Percentiles rank a stretch among this genome's conserved stretches.
phyloP scores from a whole-genome alignment of 768 basidiomycete genomes.

The Cytidiella melzeri region DNA sequence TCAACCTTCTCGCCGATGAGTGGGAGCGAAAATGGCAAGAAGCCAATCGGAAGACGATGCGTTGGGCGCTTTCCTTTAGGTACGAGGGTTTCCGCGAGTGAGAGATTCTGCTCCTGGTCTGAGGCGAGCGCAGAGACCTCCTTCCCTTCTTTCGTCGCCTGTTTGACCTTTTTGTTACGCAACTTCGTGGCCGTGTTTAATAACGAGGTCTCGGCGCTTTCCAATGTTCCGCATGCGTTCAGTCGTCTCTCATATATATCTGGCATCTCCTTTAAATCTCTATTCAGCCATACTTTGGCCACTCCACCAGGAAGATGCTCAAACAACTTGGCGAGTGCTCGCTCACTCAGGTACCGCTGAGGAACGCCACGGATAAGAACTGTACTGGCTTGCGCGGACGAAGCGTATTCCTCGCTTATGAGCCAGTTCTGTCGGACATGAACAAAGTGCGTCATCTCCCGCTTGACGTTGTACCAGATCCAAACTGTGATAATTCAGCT shows the following conservation, averaged over 20 bases:
- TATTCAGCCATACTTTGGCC: slow-evolving; percentile 87
- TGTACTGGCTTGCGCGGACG: slow-evolving; percentile 82
- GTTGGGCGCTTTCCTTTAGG: slow-evolving; percentile 71
- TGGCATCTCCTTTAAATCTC: slow-evolving; percentile 83
- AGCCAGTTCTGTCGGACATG: slow-evolving; percentile 77
- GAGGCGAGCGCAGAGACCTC: slow-evolving; percentile 15
- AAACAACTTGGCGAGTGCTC: slow-evolving; percentile 62
- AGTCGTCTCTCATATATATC: slow-evolving; percentile 73
- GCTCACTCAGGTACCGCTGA: slow-evolving; percentile 64
- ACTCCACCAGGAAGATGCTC: slow-evolving; percentile 87
- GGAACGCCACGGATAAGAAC: slow-evolving; percentile 90
- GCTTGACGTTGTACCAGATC: slow-evolving; percentile 77
- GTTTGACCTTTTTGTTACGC: slow-evolving; percentile 49
- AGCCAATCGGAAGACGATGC: slow-evolving; percentile 55
- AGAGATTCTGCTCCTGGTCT: slow-evolving; percentile 18
- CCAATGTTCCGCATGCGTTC: slow-evolving; percentile 71
- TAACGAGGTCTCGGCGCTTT: slow-evolving; percentile 76
- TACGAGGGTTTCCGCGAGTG: slow-evolving; percentile 42
- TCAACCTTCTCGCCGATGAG: slow-evolving; percentile 87
- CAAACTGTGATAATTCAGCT: slow-evolving; percentile 45
- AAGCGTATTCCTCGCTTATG: slow-evolving; percentile 64
- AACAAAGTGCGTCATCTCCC: slow-evolving; percentile 79
- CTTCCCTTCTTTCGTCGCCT: slow-evolving; percentile 23
- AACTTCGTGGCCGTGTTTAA: slow-evolving; percentile 72
- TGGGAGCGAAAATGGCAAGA: slow-evolving; percentile 48